Base-by-base conservation (phyloP, 768 basidiomycete genomes). In the Tulasnella sp. region DNA sequence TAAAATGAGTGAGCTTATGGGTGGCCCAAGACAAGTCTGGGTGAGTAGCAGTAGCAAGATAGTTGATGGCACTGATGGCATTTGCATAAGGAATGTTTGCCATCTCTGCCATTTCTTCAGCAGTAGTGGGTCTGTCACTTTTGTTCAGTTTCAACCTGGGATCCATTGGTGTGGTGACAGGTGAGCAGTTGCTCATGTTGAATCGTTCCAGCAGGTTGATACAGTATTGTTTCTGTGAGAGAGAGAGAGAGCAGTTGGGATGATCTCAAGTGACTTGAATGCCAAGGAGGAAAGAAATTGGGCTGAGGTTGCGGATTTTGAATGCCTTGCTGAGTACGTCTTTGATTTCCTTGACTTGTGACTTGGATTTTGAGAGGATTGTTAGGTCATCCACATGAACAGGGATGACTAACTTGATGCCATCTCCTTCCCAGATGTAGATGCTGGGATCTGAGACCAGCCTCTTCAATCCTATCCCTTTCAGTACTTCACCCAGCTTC, bases 61-160 rank as follows among this genome's bases (percentile, higher is more conserved):
- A 67, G 23, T 63, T 61, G 42, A 61, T 56, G 4, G 53, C 51
- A 13, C 63, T 56, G 30, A 63, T 49, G 13, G 51, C 61, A 21
- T 49, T 30, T 27, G 51, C 19, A 34, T 59, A 59, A 53, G 29
- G 34, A 17, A 53, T 32, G 26, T 11, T 32, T 17, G 26, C 9
- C 27, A 53, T 53, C 29, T 53, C 51, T 3, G 26, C 63, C 30
- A 27, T 26, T 8, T 66, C 60, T 23, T 51, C 24, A 26, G 32
- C 19, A 3, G 51, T 62, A 1, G 8, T 68, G 58, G 13, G 75
- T 67, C 44, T 72, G 74, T 8, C 64, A 63, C 0, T 56, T 48
- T 47, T 72, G 73, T 17, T 73, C 62, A 24, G 66, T n/a, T 30
- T 17, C 2, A 65, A 44, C 8, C 47, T 49, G 13, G 59, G 63